Conservation (phyloP, 2,329 filamentous ascomycete species). For the Paraphaeosphaeria sporulosa region DNA sequence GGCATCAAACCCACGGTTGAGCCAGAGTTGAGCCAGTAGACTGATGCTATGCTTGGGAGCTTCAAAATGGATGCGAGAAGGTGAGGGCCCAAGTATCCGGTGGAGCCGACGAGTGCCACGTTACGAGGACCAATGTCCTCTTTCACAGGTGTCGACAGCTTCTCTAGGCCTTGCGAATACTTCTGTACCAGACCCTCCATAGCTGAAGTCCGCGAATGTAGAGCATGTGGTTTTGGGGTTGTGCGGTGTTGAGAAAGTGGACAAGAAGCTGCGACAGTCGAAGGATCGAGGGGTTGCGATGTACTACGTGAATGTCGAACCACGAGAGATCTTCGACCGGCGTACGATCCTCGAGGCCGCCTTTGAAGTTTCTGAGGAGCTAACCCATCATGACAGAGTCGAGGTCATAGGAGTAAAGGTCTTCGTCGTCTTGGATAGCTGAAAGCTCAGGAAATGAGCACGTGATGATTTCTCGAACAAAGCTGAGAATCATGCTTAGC, state of each 20-base stretch:
- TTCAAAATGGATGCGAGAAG: constrained; percentile 19
- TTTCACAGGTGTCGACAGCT: not conserved
- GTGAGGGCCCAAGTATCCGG: constrained; percentile 23
- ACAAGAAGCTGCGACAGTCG: constrained; percentile 11
- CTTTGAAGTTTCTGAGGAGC: constrained; percentile 12
- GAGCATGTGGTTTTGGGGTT: not conserved
- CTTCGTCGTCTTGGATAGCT: constrained; percentile 14
- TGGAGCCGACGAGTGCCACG: constrained; percentile 23
- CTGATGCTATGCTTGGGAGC: constrained; percentile 5
- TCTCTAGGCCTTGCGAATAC: constrained; percentile 12
- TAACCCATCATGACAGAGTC: constrained; percentile 20
- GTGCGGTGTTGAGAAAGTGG: constrained; percentile 15
- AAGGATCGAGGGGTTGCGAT: constrained; percentile 12
- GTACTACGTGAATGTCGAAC: constrained; percentile 14
- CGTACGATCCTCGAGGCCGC: not conserved
- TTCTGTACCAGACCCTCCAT: constrained; percentile 16
- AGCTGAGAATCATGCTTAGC: not conserved
- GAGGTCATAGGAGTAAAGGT: constrained; percentile 18
- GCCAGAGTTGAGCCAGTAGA: no score
- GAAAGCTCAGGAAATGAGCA: constrained; percentile 6
- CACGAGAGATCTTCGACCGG: constrained; percentile 11
- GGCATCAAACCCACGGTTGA: constrained; percentile 23
- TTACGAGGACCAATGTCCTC: not conserved
- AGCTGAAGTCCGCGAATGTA: not conserved
- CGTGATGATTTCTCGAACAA: constrained; percentile 1